phyloP scores from a whole-genome alignment of 2,329 filamentous ascomycete genomes.

The Aureobasidium musti region DNA sequence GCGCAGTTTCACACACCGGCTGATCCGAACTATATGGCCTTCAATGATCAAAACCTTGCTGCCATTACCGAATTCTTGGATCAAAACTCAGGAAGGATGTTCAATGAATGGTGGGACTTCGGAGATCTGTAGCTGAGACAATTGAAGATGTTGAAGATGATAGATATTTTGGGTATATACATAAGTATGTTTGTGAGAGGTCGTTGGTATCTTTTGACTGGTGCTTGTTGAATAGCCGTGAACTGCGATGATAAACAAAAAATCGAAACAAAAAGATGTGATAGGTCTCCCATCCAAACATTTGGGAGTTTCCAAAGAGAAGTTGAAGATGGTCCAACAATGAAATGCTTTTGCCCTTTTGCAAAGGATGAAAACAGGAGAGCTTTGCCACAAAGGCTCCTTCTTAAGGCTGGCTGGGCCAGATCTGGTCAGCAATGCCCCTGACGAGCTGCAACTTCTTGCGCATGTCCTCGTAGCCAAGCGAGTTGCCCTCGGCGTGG shows the following conservation, averaged over 20 bases:
- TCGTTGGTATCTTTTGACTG: not conserved
- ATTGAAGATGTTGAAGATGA: not conserved
- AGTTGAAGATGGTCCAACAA: not conserved
- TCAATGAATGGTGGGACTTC: slow-evolving; percentile 28
- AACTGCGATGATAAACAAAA: not conserved
- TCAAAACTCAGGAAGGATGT: slow-evolving; percentile 27
- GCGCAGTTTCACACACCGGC: slow-evolving; percentile 3
- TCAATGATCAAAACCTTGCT: slow-evolving; percentile 24
- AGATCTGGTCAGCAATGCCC: slow-evolving; percentile 69
- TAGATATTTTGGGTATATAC: not conserved
- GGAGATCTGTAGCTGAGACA: slow-evolving; percentile 12
- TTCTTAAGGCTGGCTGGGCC: slow-evolving; percentile 54
- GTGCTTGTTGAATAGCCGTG: slow-evolving; percentile 23
- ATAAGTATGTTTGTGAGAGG: not conserved
- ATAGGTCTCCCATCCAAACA: not conserved
- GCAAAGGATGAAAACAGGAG: not conserved
- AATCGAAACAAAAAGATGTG: not conserved
- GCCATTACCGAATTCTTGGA: slow-evolving; percentile 25
- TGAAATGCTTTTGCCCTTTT: not conserved
- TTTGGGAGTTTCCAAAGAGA: not conserved
- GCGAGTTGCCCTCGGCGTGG: slow-evolving; percentile 68
- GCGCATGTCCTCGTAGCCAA: slow-evolving; percentile 67
- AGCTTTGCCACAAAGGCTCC: not conserved
- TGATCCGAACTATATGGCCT: slow-evolving; percentile 20
- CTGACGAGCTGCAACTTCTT: slow-evolving; percentile 69